Evolutionary conservation across 805 yeast genomes (phyloP).

Genomic region (Ogataea pini): DNA sequence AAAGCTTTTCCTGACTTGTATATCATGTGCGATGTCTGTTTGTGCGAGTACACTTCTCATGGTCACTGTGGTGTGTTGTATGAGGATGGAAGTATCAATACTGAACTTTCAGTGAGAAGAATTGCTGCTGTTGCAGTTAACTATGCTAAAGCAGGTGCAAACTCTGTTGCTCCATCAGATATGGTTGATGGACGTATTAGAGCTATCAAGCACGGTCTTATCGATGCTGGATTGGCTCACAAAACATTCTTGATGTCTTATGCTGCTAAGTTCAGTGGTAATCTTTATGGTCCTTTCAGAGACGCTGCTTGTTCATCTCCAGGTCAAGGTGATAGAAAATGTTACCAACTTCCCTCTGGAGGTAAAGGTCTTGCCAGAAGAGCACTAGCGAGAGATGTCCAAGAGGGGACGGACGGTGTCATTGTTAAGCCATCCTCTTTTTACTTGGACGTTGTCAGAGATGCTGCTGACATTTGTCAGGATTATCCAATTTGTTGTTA

Average conservation of each 20-base stretch:
- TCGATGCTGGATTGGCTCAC: conserved; percentile 81
- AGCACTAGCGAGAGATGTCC: conserved; percentile 81
- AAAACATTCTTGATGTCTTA: conserved; percentile 88
- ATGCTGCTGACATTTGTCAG: conserved; percentile 77
- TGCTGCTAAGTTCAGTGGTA: conserved; percentile 91
- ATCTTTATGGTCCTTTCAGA: conserved; percentile 93
- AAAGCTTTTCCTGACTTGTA: conserved; percentile 76
- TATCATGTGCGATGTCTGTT: conserved; percentile 91
- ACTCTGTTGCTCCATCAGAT: conserved; percentile 95
- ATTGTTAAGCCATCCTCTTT: conserved; percentile 96
- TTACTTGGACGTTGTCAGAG: conserved; percentile 86
- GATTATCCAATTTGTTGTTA: conserved; percentile 92
- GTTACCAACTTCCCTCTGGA: conserved; percentile 91
- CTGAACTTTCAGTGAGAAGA: conserved; percentile 73
- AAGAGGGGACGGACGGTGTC: conserved; percentile 94
- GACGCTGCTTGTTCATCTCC: conserved; percentile 97
- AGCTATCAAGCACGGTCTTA: conserved; percentile 83
- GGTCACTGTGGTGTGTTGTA: conserved; percentile 96
- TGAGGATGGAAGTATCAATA: conserved; percentile 83
- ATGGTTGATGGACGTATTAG: conserved; percentile 95
- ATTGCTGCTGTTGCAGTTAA: conserved; percentile 93
- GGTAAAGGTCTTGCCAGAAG: conserved; percentile 93
- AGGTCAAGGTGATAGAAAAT: conserved; percentile 84
- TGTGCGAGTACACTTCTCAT: conserved; percentile 94
- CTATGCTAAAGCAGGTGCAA: conserved; percentile 94